Base-by-base conservation (phyloP, 2,329 filamentous ascomycete genomes). In the Aspergillus sp. region DNA sequence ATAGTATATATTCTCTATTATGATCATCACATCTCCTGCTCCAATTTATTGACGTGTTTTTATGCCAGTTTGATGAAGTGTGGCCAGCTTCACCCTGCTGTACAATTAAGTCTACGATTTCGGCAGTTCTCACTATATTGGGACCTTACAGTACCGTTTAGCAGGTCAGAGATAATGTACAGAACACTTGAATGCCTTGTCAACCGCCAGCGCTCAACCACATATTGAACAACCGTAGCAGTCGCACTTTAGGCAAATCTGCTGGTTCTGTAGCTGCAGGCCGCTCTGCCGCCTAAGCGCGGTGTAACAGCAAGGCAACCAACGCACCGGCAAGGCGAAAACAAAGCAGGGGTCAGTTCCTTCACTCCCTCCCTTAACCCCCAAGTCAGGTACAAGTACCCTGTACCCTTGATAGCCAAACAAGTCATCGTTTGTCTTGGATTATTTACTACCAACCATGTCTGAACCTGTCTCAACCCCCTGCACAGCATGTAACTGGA, bases 401-500 rank as follows among this genome's bases (percentile, higher is more conserved):
- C 34, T n/a, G 3, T 13, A n/a, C 13, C 32, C 32, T 12, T 12
- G 9, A 36, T 8, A n/a, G n/a, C 4, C 20, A 18, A 24, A 20
- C 41, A 22, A 18, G 9, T 43, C 17, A 43, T 43, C 20, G 4
- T n/a, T 43, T 20, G 15, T 15, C 41, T 13, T 11, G 9, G 4
- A 24, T 22, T 43, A 43, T 9, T 43, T 20, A 2, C 12, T 43
- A 2, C 41, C 41, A 42, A 42, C 9, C 39, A 42, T 20, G 39
- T 6, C n/a, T 11, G 15, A 42, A 3, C 4, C 41, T 15, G 9
- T 4, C 5, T 12, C 18, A 24, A 43, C 17, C 6, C n/a, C 39
- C 41, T 22, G n/a, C 39, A 18, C 45, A 38, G 62, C 64, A 22
- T 67, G 64, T 59, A 55, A 57, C 51, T 65, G 64, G 61, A 59